These are phyloP conservation scores for Torulaspora indica DNA, from an alignment of 805 yeast genomes.

Conservation along the genomic window DNA sequence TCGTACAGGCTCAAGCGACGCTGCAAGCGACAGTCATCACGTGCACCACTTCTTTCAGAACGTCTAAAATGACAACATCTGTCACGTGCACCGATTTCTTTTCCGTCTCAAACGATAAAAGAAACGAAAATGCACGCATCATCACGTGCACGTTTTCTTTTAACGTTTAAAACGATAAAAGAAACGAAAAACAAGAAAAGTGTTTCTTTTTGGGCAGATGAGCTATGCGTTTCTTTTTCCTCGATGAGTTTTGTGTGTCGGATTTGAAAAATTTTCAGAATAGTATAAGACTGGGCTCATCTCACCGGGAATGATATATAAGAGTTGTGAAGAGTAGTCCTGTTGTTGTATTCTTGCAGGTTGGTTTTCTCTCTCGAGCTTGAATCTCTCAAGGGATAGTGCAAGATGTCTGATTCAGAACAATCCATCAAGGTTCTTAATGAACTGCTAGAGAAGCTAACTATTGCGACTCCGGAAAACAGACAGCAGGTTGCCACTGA, in stretches of 20 bases:
- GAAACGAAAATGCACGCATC: too few species aligned
- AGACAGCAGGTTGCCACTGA: slow-evolving; percentile 82
- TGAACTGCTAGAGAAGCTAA: slow-evolving; percentile 87
- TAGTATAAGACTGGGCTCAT: slow-evolving; percentile 5
- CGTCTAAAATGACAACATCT: neutral
- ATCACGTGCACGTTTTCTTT: too few species aligned
- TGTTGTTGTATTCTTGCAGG: too few species aligned
- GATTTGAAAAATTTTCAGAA: slow-evolving; percentile 13
- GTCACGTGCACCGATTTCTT: too few species aligned
- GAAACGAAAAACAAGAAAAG: slow-evolving; percentile 4
- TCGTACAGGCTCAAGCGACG: too few species aligned
- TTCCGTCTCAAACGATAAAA: neutral
- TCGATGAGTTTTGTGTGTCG: slow-evolving; percentile 10
- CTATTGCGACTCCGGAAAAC: slow-evolving; percentile 82
- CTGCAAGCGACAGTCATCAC: too few species aligned
- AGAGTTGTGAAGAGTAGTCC: too few species aligned
- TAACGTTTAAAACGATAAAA: neutral
- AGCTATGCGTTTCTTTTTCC: slow-evolving; percentile 1
- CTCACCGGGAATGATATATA: slow-evolving; percentile 7
- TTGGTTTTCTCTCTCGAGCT: slow-evolving; percentile 12
- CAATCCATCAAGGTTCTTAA: slow-evolving; percentile 68
- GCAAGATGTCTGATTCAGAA: slow-evolving; percentile 44
- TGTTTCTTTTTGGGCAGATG: neutral
- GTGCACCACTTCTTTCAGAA: too few species aligned
- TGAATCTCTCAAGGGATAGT: slow-evolving; percentile 14